Conservation (phyloP, 1,139 yeast genomes). For the Geotrichum phurueaensis region DNA sequence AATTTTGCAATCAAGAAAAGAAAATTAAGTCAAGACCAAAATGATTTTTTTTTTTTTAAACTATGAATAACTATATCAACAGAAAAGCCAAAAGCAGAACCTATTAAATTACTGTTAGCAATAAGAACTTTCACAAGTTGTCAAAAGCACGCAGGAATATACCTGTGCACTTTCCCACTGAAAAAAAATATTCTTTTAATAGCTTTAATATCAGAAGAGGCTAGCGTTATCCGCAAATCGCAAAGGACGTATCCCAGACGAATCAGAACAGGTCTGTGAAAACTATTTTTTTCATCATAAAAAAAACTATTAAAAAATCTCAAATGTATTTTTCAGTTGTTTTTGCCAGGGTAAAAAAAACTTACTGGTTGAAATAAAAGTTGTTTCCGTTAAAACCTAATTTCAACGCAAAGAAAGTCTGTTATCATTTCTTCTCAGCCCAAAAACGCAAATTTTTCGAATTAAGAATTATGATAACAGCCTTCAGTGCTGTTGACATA, state of each 20-base stretch:
- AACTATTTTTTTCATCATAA: slow-evolving; percentile 11
- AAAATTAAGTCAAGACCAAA: too few species aligned
- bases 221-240: slow-evolving; percentile 11
- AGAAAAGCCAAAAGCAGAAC: not conserved
- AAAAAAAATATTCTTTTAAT: too few species aligned
- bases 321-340: not conserved
- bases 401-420: not conserved
- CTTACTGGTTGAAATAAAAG: not conserved
- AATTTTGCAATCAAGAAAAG: too few species aligned
- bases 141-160: not conserved
- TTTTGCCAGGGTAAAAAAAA: not conserved
- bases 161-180: too few species aligned
- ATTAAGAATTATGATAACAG: not conserved
- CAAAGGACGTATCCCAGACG: not conserved
- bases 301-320: not conserved
- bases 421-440: not conserved
- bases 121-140: not conserved
- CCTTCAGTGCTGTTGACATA: not conserved
- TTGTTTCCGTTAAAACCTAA: too few species aligned
- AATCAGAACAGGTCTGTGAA: slow-evolving; percentile 14
- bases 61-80: not conserved
- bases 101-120: not conserved
- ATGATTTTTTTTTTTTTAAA: not conserved
- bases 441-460: not conserved
- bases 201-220: slow-evolving; percentile 2